These are phyloP conservation scores for Kuraishia borneana DNA, from an alignment of 805 yeast species.

Conservation along the genomic window DNA sequence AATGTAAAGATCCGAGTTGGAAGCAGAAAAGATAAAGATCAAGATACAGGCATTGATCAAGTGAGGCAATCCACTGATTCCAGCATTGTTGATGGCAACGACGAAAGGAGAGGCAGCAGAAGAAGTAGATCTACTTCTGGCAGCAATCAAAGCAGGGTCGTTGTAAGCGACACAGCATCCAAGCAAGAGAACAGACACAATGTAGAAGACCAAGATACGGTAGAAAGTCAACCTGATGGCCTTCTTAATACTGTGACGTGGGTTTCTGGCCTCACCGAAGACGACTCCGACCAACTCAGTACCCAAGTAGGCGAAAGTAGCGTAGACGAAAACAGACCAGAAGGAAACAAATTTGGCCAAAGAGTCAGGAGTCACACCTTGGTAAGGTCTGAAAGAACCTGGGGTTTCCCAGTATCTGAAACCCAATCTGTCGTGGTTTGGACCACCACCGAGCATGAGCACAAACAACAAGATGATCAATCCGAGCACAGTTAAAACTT, in stretches of 20 bases:
- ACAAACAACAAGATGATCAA: constrained; percentile 51
- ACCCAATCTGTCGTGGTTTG: constrained; percentile 51
- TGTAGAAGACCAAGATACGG: constrained; percentile 43
- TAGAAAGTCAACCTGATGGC: constrained; percentile 43
- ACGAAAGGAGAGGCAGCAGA: constrained; percentile 82
- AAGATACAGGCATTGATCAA: constrained; percentile 71
- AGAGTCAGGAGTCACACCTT: constrained; percentile 26
- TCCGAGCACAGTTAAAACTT: constrained; percentile 57
- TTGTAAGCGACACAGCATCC: constrained; percentile 48
- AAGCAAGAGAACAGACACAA: constrained; percentile 37
- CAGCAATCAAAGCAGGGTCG: constrained; percentile 29
- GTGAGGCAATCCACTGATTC: constrained; percentile 57
- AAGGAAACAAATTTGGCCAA: constrained; percentile 40
- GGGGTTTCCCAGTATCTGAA: constrained; percentile 32
- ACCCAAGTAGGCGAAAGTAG: constrained; percentile 38
- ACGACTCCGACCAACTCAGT: constrained; percentile 40
- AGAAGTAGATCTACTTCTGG: constrained; percentile 34
- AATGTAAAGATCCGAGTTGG: constrained; percentile 69
- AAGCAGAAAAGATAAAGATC: constrained; percentile 70
- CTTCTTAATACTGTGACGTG: constrained; percentile 37
- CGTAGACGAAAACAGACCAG: constrained; percentile 41
- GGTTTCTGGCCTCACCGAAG: constrained; percentile 35
- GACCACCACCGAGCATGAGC: constrained; percentile 72
- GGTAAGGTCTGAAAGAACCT: constrained; percentile 29
- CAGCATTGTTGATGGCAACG: constrained; percentile 62